Evolutionary conservation across 2,329 filamentous ascomycete genomes (phyloP), one percentile per base, ranked within the genome.

Genomic region (Colletotrichum higginsianum): DNA sequence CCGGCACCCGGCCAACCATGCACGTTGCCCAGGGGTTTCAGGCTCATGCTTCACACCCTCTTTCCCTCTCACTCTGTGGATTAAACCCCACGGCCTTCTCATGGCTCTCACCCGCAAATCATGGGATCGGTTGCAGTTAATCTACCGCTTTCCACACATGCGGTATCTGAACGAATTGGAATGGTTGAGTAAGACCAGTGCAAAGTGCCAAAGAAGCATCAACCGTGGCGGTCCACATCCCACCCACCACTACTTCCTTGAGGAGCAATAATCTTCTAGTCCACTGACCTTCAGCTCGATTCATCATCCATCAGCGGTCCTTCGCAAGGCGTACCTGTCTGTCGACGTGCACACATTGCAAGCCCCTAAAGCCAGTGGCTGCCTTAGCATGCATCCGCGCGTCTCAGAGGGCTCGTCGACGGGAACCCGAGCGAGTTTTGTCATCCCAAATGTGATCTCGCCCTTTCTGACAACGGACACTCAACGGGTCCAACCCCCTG

Each of bases 1-100:
- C 57, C 68, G 23, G 18, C 64, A 60, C 62, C 64, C 38, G 58
- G 68, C 68, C 64, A 71, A 58, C 68, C 64, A 71, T 68, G 64
- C 58, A 50, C 53, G 8, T 16, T 16, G 15, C 35, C 16, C 64
- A 67, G 68, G 68, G 68, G 57, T 58, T 57, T 30, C 40, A 38
- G 68, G 50, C 64, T 56, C 21, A 46, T 42, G 64, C 68, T 57
- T 67, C 57, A 62, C 64, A 67, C 64, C 68, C 52, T 67, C 58
- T 49, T 47, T 21, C 3, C 47, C 18, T 38, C 53, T 49, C 55
- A 21, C 3, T 55, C 18, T 38, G 49, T 71, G 62, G 67, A 40
- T 71, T 38, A 46, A 65, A n/a, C 46, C 44, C 23, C 44, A 46
- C 44, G 46, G 38, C 53, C 66, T 52, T 61, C 49, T 23, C 55